Evolutionary conservation across 371 early-diverging fungal genomes (phyloP).

Genomic region (Syncephalastrum sp.): DNA sequence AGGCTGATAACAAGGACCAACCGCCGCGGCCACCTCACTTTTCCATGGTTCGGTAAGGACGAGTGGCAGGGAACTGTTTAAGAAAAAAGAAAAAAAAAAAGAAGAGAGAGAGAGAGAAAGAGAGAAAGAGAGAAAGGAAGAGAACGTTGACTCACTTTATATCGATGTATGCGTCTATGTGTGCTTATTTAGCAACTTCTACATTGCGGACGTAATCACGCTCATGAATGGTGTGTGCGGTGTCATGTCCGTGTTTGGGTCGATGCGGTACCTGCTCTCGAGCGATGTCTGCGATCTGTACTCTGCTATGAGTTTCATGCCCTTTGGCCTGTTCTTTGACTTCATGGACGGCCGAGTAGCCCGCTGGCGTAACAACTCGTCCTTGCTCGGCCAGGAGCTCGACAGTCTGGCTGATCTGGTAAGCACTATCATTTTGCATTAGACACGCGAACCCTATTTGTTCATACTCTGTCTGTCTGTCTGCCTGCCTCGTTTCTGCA

Average conservation of each 20-base stretch:
- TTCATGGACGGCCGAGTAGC: constrained; percentile 89
- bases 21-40: constrained; percentile 19
- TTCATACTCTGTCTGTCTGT: too few relatives aligned
- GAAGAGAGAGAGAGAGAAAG: too few relatives aligned
- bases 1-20: constrained; percentile 2
- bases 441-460: too few relatives aligned
- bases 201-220: constrained; percentile 84
- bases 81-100: too few relatives aligned
- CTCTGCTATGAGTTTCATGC: constrained; percentile 73
- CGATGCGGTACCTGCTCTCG: constrained; percentile 77
- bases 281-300: constrained; percentile 62
- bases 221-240: constrained; percentile 88
- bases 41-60: constrained; percentile 34
- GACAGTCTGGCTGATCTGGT: constrained; percentile 89
- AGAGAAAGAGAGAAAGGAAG: background rate
- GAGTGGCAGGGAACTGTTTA: background rate
- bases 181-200: constrained; percentile 58
- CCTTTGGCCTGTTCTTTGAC: constrained; percentile 80
- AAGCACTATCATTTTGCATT: constrained; percentile 7
- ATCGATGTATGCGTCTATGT: background rate
- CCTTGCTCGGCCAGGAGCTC: constrained; percentile 76
- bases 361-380: constrained; percentile 78
- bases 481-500: constrained; percentile 10
- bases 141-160: background rate
- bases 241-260: constrained; percentile 73